Base-by-base conservation (phyloP, 768 basidiomycete genomes). In the Boletus rufocinnamomeus region DNA sequence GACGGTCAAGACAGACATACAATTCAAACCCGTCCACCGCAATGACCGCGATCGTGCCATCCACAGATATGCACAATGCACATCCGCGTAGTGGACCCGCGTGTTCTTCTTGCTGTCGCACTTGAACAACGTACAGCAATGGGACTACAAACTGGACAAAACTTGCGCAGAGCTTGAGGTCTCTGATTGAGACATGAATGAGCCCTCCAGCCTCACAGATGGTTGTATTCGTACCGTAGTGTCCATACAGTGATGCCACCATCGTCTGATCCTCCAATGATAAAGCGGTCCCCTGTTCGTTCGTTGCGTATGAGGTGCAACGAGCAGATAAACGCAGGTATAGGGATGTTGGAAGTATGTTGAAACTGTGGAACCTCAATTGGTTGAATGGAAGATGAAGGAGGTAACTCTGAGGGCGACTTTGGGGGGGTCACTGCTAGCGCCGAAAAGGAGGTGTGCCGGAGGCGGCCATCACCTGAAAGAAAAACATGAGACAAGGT, bases 41-140 rank as follows among this genome's bases (percentile, higher is more conserved):
- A 54, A 98, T 80, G n/a, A 93, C 81, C 0, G 87, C 93, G 59
- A 95, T 82, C 2, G 93, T 93, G 1, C 94, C 93, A 64, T 93
- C 91, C 30, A 76, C 67, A 1, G 93, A 83, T 8, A 92, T 70
- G 65, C 91, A 93, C 13, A 96, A 69, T 3, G 84, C 75, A 67
- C 88, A 89, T 4, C 86, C 89, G 46, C 79, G 78, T 25, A 95
- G 68, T 7, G 85, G 79, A 1, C 86, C 85, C 2, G 76, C 76
- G 17, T 75, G 73, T 21, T 83, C 80, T 32, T 81, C 77, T 8
- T 76, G 74, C 40, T 71, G 69, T 48, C 71, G 63, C 41, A 92
- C 75, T 57, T 83, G 80, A 2, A 89, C 72, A 25, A 90, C 84
- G 16, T 79, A 74, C 11, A 70, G 63, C 13, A 97, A 79, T 1